Evolutionary conservation across 192 early-diverging fungal species (phyloP), one percentile per base, ranked within the genome.

Genomic region (Fimicolochytrium jonesii): DNA sequence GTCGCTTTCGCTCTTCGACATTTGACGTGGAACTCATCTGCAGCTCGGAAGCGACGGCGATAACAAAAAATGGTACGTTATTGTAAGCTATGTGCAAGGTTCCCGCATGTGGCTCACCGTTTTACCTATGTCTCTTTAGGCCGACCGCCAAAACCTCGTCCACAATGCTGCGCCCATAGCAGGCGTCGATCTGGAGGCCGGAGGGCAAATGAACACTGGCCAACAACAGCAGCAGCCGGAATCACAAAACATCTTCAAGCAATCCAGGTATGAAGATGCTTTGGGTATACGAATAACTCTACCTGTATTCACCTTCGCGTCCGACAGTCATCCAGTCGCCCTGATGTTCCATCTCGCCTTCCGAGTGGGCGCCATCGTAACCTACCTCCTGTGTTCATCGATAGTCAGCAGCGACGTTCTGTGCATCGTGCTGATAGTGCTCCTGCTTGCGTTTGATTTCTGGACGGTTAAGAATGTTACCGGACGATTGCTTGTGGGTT

Each of bases 381-480:
- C 88, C 29, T 99, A 97, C 74, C 69, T 97, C 37, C 77, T 97
- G 43, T 89, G 88, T 26, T 87, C 82, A 54, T 72, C 93, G 59
- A 86, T 95, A 61, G 89, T 88, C 10, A 71, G 80, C 65, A 90
- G 86, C 74, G 95, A 94, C 74, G 86, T 95, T 23, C 72, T 97
- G 22, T 79, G 90, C 4, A 97, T 99, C 72, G 90, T 99, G 13
- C 64, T 97, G 32, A 91, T 89, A 44, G 87, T 95, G 13, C 79
- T 99, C 33, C 78, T 92, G 26, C 85, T 99, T 31, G 86, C 92
- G 4, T 94, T 97, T 74, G 95, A 99, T 56, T 99, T 99, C 69
- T 98, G 95, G 95, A 97, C 92, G 0, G 93, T 97, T 17, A 99
- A 99, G 73, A 99, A 99, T 68, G 90, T 99, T 20, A 89, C 94